Evolutionary conservation across 148 eudicot genomes (phyloP).

Genomic region (Mesembryanthemum crystallinum): DNA sequence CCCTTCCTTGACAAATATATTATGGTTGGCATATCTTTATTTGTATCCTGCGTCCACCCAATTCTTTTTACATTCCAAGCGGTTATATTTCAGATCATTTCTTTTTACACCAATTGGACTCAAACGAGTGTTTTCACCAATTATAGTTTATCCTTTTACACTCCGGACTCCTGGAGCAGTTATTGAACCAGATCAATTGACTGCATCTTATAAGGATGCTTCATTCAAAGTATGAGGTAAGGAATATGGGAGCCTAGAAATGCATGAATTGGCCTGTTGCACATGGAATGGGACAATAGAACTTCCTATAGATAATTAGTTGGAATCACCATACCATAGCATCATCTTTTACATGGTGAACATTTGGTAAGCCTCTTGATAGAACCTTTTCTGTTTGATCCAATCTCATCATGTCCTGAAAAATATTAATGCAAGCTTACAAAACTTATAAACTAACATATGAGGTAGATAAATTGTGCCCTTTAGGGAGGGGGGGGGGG

Average conservation of each 20-base stretch:
- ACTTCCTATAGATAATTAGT: background rate
- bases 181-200: background rate
- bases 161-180: background rate
- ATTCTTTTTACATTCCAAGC: too few species aligned
- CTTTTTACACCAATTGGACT: too few species aligned
- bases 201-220: background rate
- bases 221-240: background rate
- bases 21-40: too few species aligned
- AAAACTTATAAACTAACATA: background rate
- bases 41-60: too few species aligned
- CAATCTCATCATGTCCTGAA: conserved; percentile 91
- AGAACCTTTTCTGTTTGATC: conserved; percentile 66
- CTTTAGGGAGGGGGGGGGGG: background rate
- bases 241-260: background rate
- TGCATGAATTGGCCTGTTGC: background rate
- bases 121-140: background rate
- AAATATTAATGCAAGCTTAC: background rate
- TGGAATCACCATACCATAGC: conserved; percentile 47
- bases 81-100: too few species aligned
- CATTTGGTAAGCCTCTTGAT: conserved; percentile 60
- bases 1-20: too few species aligned
- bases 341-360: conserved; percentile 83
- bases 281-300: background rate
- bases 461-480: background rate
- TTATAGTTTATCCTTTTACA: too few species aligned